Conservation (phyloP, 306 rosid genomes). For the Medicago arabica region DNA sequence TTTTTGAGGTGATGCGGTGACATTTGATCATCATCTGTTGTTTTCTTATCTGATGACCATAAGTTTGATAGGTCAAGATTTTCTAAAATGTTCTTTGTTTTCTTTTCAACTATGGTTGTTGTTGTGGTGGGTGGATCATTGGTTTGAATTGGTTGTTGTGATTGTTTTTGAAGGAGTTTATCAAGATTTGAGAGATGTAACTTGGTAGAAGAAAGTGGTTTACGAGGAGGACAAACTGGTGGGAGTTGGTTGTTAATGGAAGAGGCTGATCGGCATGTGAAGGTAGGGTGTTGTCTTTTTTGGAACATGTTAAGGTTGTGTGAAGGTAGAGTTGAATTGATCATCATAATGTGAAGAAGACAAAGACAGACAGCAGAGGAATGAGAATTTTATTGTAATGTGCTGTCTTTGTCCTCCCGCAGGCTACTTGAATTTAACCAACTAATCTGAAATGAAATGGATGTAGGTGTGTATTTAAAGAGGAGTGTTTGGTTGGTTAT, state of each 20-base stretch:
- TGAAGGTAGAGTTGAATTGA: constrained; percentile 60
- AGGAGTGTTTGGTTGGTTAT: constrained; percentile 8
- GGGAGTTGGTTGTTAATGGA: constrained; percentile 10
- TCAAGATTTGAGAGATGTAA: constrained; percentile 78
- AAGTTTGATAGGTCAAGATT: constrained; percentile 62
- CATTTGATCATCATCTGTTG: constrained; percentile 78
- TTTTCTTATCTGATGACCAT: constrained; percentile 69
- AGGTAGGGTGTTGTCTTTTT: constrained; percentile 44
- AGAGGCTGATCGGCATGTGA: constrained; percentile 49
- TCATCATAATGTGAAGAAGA: constrained; percentile 2
- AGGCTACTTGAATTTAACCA: not conserved
- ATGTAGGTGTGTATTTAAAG: constrained; percentile 22
- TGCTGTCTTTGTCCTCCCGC: not conserved
- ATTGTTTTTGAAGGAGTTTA: constrained; percentile 62
- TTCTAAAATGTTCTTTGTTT: constrained; percentile 52
- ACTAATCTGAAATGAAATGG: not conserved
- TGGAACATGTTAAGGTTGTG: constrained; percentile 55
- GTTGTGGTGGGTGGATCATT: not conserved
- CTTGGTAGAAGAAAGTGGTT: constrained; percentile 42
- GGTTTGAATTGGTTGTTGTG: not conserved
- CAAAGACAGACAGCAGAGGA: not conserved
- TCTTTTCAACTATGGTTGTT: constrained; percentile 42
- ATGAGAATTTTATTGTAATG: not conserved
- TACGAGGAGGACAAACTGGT: constrained; percentile 12
- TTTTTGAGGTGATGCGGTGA: constrained; percentile 76